These are phyloP conservation scores for Silene conica DNA, from an alignment of 148 eudicot species.

Conservation along the genomic window DNA sequence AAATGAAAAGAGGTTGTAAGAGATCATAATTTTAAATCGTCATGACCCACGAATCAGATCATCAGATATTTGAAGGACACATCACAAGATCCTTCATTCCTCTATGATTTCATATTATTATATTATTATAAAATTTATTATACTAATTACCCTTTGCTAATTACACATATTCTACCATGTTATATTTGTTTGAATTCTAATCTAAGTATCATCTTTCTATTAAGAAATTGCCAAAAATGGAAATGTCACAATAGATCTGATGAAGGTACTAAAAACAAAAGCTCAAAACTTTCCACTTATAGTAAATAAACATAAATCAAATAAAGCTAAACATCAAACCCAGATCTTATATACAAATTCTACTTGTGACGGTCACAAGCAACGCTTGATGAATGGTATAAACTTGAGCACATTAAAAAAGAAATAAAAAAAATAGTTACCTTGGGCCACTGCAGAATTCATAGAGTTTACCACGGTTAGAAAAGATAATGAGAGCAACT, in stretches of 20 bases:
- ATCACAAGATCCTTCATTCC: background rate
- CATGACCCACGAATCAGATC: background rate
- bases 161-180: too few species aligned
- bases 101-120: too few species aligned
- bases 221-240: background rate
- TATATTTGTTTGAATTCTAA: background rate
- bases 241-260: constrained; percentile 15
- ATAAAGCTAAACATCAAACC: constrained; percentile 16
- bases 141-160: too few species aligned
- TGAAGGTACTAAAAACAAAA: background rate
- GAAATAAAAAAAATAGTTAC: constrained; percentile 21
- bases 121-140: too few species aligned
- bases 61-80: background rate
- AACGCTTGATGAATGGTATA: too few species aligned
- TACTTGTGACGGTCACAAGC: too few species aligned
- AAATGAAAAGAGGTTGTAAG: too few species aligned
- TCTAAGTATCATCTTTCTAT: background rate
- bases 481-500: constrained; percentile 41
- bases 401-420: too few species aligned
- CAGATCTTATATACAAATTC: constrained; percentile 17
- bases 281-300: constrained; percentile 12
- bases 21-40: too few species aligned
- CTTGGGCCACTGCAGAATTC: constrained; percentile 51
- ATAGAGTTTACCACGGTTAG: constrained; percentile 55
- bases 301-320: constrained; percentile 19